A percentile compares a stretch with the other conserved stretches of the same genome.
Conservation (phyloP, 192 early-diverging fungal genomes). For the Backusella luteola region DNA sequence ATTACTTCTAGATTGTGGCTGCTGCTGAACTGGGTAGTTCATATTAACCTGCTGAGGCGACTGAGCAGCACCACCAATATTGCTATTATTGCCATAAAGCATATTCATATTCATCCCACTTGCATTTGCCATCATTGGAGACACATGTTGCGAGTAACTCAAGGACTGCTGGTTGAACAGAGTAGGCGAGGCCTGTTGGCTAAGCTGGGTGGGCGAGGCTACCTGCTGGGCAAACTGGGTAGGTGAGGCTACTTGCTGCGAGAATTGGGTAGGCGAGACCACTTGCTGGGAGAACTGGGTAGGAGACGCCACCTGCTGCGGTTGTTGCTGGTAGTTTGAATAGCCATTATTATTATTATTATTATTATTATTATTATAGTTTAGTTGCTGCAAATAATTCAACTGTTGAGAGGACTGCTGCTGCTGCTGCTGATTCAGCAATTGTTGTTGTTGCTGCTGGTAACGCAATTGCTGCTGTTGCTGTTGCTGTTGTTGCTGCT, state of each 20-base stretch:
- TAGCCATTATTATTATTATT: slow-evolving; percentile 1
- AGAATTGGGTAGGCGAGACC: background rate
- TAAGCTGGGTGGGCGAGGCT: background rate
- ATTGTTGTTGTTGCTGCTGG: slow-evolving; percentile 3
- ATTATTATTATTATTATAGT: background rate
- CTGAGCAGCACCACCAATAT: background rate
- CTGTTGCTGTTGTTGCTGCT: background rate
- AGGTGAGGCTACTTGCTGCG: background rate
- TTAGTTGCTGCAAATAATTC: background rate
- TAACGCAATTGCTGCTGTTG: background rate
- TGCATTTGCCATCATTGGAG: background rate
- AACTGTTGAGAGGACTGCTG: background rate
- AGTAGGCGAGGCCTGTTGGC: background rate
- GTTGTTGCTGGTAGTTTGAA: background rate
- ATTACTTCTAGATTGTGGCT: background rate
- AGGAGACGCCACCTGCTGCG: background rate
- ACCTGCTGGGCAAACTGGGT: background rate
- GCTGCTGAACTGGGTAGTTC: background rate
- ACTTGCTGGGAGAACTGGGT: background rate
- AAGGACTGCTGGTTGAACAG: background rate
- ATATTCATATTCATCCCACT: background rate
- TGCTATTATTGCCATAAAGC: background rate
- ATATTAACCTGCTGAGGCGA: background rate
- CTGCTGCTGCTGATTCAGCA: slow-evolving; percentile 1
- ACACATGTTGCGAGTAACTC: background rate